Conservation (phyloP, 305 asterid species). For the Solanum hybrid region DNA sequence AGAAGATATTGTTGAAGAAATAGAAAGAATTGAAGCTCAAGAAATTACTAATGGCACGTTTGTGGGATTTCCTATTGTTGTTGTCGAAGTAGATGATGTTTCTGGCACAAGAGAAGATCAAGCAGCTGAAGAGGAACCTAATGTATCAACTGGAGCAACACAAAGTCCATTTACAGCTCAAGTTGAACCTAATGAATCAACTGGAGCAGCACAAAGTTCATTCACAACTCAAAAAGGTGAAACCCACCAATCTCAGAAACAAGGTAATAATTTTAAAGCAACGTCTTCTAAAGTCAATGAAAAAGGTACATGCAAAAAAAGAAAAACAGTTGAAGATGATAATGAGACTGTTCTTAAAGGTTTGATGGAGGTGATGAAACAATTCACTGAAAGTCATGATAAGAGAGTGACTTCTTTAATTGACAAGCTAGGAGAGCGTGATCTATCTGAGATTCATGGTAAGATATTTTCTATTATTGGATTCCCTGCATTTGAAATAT, state of each 20-base stretch:
- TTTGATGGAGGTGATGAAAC: background rate
- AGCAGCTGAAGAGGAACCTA: background rate
- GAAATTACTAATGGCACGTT: background rate
- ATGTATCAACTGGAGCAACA: too few species aligned
- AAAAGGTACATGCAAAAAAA: background rate
- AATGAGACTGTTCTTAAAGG: background rate
- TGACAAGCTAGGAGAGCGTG: background rate
- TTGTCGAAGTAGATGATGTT: background rate
- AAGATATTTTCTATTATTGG: background rate
- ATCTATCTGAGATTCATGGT: background rate
- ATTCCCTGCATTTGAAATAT: background rate
- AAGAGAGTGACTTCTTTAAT: background rate
- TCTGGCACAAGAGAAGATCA: background rate
- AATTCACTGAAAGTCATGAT: background rate
- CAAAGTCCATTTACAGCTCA: background rate
- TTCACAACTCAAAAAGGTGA: background rate
- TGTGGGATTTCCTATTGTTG: background rate
- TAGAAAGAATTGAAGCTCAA: background rate
- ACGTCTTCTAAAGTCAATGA: background rate
- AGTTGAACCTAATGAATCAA: background rate
- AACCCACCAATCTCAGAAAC: background rate
- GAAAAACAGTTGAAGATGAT: too few species aligned
- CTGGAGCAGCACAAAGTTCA: background rate
- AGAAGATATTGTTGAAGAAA: background rate
- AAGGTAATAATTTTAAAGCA: background rate